Evolutionary conservation across 441 rosid species (phyloP).

Genomic region (Rhodomyrtus psidioides): DNA sequence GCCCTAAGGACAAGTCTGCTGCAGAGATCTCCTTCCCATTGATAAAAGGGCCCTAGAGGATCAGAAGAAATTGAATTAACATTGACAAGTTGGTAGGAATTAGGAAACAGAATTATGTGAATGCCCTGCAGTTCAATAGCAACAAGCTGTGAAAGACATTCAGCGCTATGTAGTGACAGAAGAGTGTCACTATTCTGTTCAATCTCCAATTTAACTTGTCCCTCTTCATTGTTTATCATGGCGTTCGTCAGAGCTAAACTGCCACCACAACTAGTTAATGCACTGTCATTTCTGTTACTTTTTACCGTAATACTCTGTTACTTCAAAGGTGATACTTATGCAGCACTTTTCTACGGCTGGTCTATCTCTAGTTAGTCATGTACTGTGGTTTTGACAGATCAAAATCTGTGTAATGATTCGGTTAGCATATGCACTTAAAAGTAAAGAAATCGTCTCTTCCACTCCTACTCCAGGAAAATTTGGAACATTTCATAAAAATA

Average conservation of each 20-base stretch:
- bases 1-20: conserved; percentile 57
- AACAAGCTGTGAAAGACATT: neutral
- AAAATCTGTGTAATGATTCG: neutral
- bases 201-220: neutral
- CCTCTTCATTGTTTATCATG: neutral
- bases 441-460: neutral
- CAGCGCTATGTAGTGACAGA: neutral
- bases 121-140: neutral
- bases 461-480: neutral
- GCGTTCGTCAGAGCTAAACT: neutral
- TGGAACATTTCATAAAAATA: neutral
- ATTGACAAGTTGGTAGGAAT: neutral
- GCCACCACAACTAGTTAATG: neutral
- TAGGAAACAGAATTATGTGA: neutral
- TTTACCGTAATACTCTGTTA: neutral
- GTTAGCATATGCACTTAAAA: neutral
- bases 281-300: neutral
- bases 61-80: neutral
- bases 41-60: conserved; percentile 55
- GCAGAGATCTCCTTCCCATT: conserved; percentile 58
- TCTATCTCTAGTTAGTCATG: neutral
- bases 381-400: neutral
- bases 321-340: neutral
- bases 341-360: neutral
- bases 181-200: neutral